phyloP scores from a whole-genome alignment of 2,329 filamentous ascomycete genomes.

The Chalaropsis ovoidea region DNA sequence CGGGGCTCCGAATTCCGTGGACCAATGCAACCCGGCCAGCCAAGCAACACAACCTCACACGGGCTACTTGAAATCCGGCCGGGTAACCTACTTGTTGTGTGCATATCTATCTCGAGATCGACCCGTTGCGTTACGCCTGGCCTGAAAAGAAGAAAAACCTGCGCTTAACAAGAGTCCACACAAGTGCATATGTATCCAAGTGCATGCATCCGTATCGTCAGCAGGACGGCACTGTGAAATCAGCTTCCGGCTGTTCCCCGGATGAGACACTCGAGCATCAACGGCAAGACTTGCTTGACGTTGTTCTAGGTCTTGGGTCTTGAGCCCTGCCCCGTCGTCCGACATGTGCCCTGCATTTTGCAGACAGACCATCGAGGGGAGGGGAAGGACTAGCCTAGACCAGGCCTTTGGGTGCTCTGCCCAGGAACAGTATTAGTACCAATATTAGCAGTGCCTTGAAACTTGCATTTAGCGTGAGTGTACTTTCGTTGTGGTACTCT shows the following conservation, averaged over 20 bases:
- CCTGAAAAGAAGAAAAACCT: not conserved
- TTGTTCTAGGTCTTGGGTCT: not conserved
- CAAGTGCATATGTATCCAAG: not conserved
- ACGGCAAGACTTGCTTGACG: too few relatives aligned
- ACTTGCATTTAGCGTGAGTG: too few relatives aligned
- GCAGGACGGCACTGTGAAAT: not conserved
- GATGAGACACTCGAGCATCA: too few relatives aligned
- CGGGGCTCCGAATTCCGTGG: not conserved
- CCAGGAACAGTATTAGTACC: too few relatives aligned
- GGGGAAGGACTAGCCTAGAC: not conserved
- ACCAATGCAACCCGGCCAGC: not conserved
- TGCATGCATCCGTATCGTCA: too few relatives aligned
- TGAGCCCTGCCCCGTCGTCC: not conserved
- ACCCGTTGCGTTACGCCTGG: not conserved
- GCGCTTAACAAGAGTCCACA: not conserved
- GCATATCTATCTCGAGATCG: too few relatives aligned
- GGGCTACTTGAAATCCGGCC: conserved; percentile 1
- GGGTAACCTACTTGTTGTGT: not conserved
- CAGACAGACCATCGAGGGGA: not conserved
- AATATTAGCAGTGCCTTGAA: too few relatives aligned
- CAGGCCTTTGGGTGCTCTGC: not conserved
- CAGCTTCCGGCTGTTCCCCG: too few relatives aligned
- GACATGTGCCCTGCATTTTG: not conserved
- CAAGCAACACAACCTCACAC: not conserved
- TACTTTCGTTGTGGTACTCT: too few relatives aligned